These are phyloP conservation scores for Wallacemonas rigidus DNA, from an alignment of 208 protist species.

Conservation along the genomic window DNA sequence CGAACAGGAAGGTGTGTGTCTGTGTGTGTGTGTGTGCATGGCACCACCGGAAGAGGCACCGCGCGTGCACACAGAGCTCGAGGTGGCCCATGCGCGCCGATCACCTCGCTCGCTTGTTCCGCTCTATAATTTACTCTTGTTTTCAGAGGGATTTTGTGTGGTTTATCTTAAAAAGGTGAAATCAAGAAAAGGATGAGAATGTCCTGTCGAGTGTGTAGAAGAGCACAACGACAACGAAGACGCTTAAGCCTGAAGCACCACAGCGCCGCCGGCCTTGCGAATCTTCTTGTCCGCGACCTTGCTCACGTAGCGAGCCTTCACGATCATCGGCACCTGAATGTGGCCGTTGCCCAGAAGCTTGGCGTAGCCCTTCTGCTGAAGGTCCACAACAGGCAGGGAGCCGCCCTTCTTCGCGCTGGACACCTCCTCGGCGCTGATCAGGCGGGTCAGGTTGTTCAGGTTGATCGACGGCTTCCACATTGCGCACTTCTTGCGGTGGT, in stretches of 20 bases:
- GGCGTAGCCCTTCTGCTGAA: conserved; percentile 96
- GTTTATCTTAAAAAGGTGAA: conserved; percentile 2
- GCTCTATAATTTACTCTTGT: too few relatives aligned
- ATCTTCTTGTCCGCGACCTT: conserved; percentile 99
- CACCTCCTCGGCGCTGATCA: conserved; percentile 95
- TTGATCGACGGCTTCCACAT: conserved; percentile 98
- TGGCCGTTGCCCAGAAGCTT: conserved; percentile 99
- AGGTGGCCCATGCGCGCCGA: too few relatives aligned
- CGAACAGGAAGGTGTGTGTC: too few relatives aligned
- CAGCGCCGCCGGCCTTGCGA: conserved; percentile 98
- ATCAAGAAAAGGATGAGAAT: conserved; percentile 57
- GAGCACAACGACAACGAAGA: not conserved
- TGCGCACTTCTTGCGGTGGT: conserved; percentile 94
- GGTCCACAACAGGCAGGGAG: conserved; percentile 98
- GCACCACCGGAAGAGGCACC: too few relatives aligned
- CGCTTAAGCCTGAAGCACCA: conserved; percentile 96
- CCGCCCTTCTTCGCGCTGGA: conserved; percentile 75
- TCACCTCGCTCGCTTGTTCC: too few relatives aligned
- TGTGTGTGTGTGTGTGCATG: too few relatives aligned
- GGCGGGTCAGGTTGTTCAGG: conserved; percentile 98
- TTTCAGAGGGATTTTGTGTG: too few relatives aligned
- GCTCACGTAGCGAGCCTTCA: conserved; percentile 99
- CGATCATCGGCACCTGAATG: conserved; percentile 98
- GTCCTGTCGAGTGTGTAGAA: conserved; percentile 53
- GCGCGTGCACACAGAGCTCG: too few relatives aligned